A percentile compares a stretch with the other conserved stretches of the same genome.
phyloP scores from a whole-genome alignment of 768 basidiomycete species.

The Pisolithus tinctorius region DNA sequence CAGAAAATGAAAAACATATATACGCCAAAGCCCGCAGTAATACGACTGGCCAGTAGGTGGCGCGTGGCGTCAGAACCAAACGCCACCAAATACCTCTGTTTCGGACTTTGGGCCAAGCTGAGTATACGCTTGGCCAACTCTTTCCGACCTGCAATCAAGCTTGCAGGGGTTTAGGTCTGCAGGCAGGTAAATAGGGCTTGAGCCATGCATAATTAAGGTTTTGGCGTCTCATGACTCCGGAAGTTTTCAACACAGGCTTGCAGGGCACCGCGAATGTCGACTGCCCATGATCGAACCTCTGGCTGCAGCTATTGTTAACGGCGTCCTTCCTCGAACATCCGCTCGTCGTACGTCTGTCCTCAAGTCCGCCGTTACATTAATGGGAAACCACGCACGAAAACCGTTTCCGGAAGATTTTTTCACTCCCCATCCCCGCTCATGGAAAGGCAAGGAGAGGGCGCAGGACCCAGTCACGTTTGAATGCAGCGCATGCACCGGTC shows the following conservation, averaged over 20 bases:
- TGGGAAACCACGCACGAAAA: conserved; percentile 24
- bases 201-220: background rate
- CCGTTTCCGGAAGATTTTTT: conserved; percentile 45
- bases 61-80: background rate
- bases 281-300: conserved; percentile 60
- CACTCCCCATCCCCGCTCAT: conserved; percentile 43
- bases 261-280: conserved; percentile 19
- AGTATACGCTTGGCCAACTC: background rate
- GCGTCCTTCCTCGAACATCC: conserved; percentile 31
- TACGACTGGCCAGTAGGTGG: background rate
- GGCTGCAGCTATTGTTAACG: conserved; percentile 45
- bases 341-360: conserved; percentile 20
- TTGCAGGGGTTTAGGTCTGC: background rate
- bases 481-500: conserved; percentile 21
- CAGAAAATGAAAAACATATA: background rate
- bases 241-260: conserved; percentile 3
- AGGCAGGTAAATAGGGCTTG: background rate
- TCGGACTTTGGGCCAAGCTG: background rate
- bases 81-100: background rate
- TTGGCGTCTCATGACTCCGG: background rate
- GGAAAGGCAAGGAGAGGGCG: conserved; percentile 50
- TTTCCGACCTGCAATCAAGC: background rate
- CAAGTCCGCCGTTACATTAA: conserved; percentile 22
- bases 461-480: conserved; percentile 20
- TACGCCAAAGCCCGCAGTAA: background rate